Conservation (phyloP, 2,329 filamentous ascomycete genomes). For the Colletotrichum lupini region DNA sequence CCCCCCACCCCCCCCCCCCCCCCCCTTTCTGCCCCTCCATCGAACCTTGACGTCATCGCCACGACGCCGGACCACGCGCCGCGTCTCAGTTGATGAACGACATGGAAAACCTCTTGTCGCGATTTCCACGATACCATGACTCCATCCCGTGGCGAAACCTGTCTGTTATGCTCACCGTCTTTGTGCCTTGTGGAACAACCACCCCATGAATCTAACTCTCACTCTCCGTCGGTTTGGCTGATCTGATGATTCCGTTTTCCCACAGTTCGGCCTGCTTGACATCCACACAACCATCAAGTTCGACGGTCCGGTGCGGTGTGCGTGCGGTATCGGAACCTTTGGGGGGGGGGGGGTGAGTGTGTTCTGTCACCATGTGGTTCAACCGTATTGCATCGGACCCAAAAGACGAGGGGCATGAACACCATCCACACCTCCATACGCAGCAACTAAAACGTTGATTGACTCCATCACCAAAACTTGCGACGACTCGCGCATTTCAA, state of each 20-base stretch:
- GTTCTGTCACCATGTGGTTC: background rate
- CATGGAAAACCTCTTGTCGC: background rate
- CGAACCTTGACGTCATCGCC: slow-evolving; percentile 2
- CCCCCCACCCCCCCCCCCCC: no score
- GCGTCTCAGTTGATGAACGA: background rate
- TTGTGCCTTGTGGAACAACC: background rate
- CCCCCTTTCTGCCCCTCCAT: background rate
- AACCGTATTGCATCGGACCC: background rate
- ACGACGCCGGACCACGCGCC: background rate
- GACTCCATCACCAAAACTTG: background rate
- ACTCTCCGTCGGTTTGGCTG: background rate
- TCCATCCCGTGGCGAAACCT: background rate
- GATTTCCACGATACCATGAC: background rate
- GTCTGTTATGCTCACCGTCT: background rate
- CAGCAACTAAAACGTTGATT: no score
- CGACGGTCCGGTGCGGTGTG: background rate
- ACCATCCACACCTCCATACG: background rate
- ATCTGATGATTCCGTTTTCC: background rate
- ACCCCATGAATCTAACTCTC: background rate
- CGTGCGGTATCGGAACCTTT: no score
- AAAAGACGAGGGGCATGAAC: background rate
- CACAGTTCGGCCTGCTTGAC: background rate
- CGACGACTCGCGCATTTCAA: background rate
- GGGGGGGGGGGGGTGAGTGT: no score
- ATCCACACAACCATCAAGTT: background rate